phyloP scores from a whole-genome alignment of 1,284 basidiomycete species.

The Sphaerobolus stellatus region DNA sequence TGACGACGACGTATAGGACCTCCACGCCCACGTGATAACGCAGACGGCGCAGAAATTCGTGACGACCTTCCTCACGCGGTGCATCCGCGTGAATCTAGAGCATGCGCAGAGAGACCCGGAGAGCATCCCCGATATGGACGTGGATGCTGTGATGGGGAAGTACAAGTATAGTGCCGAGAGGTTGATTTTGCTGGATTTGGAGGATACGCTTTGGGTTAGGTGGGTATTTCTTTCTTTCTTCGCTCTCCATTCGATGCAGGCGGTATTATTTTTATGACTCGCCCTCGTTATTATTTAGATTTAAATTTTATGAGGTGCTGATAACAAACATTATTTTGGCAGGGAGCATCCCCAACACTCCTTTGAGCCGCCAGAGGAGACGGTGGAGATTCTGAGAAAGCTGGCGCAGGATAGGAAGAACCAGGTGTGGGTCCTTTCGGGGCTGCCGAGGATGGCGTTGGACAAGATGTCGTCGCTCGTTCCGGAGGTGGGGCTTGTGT shows the following conservation, averaged over 20 bases:
- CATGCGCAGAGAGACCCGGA: constrained; percentile 44
- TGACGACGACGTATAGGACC: constrained; percentile 45
- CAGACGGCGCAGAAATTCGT: constrained; percentile 87
- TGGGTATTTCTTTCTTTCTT: constrained; percentile 5
- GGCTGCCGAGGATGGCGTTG: constrained; percentile 63
- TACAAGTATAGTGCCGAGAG: constrained; percentile 65
- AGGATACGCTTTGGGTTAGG: constrained; percentile 66
- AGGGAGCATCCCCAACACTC: constrained; percentile 11
- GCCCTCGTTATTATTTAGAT: constrained; percentile 12
- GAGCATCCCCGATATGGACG: constrained; percentile 43
- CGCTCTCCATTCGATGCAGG: background rate
- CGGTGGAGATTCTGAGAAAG: constrained; percentile 56
- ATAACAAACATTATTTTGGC: too few species aligned
- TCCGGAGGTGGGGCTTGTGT: constrained; percentile 76
- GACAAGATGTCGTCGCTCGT: constrained; percentile 60
- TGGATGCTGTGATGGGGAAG: constrained; percentile 51
- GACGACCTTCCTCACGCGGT: constrained; percentile 73
- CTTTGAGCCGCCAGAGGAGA: constrained; percentile 53
- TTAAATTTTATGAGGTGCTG: constrained; percentile 16
- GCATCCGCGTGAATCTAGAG: constrained; percentile 67
- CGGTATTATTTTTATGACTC: too few species aligned
- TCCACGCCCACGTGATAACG: constrained; percentile 83
- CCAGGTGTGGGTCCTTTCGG: constrained; percentile 82
- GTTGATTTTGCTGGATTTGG: constrained; percentile 76
- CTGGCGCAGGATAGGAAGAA: constrained; percentile 67